A percentile compares a stretch with the other conserved stretches of the same genome.
These are phyloP conservation scores for Calcarisporium arbuscula DNA, from an alignment of 2,329 filamentous ascomycete genomes.

Conservation along the genomic window DNA sequence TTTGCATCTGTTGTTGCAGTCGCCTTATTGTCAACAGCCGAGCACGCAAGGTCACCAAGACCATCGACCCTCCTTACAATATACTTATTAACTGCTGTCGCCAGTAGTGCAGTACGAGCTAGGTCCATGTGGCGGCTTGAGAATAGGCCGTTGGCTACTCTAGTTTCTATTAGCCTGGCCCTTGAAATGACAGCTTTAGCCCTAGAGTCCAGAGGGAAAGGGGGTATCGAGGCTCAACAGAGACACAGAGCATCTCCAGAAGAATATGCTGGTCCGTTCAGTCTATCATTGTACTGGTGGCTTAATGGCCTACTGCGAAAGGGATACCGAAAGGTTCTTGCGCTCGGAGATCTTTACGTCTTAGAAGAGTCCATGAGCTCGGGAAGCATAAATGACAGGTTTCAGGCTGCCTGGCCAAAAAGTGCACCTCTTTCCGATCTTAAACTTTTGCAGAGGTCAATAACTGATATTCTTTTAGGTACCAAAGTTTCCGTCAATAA, in stretches of 20 bases:
- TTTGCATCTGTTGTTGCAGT: not conserved
- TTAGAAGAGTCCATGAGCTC: not conserved
- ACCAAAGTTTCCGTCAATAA: not conserved
- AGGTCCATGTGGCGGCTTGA: not conserved
- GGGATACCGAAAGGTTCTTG: not conserved
- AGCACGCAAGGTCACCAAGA: not conserved
- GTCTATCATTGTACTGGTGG: not conserved
- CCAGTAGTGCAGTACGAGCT: not conserved
- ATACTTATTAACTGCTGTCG: not conserved
- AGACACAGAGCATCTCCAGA: not conserved
- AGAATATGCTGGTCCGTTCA: not conserved
- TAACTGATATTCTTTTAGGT: not conserved
- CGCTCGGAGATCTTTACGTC: not conserved
- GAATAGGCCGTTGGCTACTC: not conserved
- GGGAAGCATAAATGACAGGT: not conserved
- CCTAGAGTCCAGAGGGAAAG: not conserved
- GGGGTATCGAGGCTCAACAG: not conserved
- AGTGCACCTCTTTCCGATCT: no score
- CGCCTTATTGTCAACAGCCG: not conserved
- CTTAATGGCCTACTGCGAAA: not conserved
- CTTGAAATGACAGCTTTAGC: not conserved
- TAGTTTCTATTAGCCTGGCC: not conserved
- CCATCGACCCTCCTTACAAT: not conserved
- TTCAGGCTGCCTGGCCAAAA: not conserved
- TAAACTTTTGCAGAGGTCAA: not conserved